A percentile compares a stretch with the other conserved stretches of the same genome.
Evolutionary conservation across 148 eudicot genomes (phyloP).

Genomic region (Heliosperma pusillum): DNA sequence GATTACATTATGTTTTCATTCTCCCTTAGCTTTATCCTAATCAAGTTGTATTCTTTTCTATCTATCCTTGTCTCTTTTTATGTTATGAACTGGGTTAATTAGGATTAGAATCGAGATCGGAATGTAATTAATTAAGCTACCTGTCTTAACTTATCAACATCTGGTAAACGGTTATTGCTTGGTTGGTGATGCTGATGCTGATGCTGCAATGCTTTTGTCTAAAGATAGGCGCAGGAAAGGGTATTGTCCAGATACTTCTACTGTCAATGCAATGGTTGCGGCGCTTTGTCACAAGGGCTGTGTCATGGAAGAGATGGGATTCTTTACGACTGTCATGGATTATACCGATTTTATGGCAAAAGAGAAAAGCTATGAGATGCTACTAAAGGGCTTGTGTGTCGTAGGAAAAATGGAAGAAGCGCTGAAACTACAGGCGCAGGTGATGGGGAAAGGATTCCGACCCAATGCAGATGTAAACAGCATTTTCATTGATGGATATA

Average conservation of each 20-base stretch:
- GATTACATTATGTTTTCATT: too few species aligned
- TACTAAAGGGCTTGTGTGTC: conserved; percentile 60
- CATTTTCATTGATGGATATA: conserved; percentile 58
- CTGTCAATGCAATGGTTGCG: conserved; percentile 46
- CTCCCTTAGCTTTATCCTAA: too few species aligned
- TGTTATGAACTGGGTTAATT: too few species aligned
- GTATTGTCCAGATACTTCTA: conserved; percentile 38
- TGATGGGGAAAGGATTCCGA: conserved; percentile 66
- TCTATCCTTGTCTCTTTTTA: too few species aligned
- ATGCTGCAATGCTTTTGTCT: conserved; percentile 48
- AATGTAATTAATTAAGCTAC: too few species aligned
- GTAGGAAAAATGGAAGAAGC: conserved; percentile 64
- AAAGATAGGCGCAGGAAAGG: conserved; percentile 61
- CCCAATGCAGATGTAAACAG: conserved; percentile 47
- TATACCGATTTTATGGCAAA: conserved; percentile 38
- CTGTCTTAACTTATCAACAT: conserved; percentile 66
- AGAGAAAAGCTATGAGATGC: conserved; percentile 43
- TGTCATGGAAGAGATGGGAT: conserved; percentile 44
- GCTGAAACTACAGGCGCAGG: conserved; percentile 61
- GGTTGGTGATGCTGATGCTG: conserved; percentile 56
- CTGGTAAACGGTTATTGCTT: conserved; percentile 66
- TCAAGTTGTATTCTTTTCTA: too few species aligned
- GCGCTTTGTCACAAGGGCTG: conserved; percentile 40
- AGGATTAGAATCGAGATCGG: too few species aligned
- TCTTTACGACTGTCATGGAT: conserved; percentile 35